Evolutionary conservation across 202 grass and related monocot species (phyloP).

Genomic region (Zizania palustris): DNA sequence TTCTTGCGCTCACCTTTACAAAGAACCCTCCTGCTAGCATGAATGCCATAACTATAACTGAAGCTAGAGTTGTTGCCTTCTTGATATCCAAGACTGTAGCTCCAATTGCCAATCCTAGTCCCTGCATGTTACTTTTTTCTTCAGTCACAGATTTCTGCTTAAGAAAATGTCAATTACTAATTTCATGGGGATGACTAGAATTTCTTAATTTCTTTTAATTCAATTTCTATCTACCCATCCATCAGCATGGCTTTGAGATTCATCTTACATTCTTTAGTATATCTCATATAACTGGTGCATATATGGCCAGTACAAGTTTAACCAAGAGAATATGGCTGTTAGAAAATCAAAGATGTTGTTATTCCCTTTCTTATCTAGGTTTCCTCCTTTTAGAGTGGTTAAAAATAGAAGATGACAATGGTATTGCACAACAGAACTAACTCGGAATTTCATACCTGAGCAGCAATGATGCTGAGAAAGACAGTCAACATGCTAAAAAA

Average conservation of each 20-base stretch:
- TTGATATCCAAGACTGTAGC: slow-evolving; percentile 87
- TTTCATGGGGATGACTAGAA: background rate
- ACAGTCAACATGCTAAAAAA: slow-evolving; percentile 81
- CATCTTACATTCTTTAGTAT: background rate
- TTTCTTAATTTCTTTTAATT: background rate
- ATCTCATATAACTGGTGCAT: slow-evolving; percentile 12
- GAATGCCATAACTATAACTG: slow-evolving; percentile 98
- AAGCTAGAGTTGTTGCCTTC: slow-evolving; percentile 98
- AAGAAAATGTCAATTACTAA: too few species aligned
- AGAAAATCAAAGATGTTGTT: background rate
- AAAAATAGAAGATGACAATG: slow-evolving; percentile 22
- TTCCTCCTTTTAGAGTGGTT: slow-evolving; percentile 8
- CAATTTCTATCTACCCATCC: background rate
- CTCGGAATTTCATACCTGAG: slow-evolving; percentile 70
- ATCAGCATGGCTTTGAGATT: slow-evolving; percentile 1
- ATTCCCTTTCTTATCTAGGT: background rate
- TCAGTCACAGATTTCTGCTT: slow-evolving; percentile 33
- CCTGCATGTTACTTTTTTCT: slow-evolving; percentile 50
- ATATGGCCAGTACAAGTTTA: slow-evolving; percentile 1
- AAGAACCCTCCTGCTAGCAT: slow-evolving; percentile 99
- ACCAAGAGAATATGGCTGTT: background rate
- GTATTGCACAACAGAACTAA: background rate
- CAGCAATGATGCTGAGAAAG: slow-evolving; percentile 93
- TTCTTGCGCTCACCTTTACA: slow-evolving; percentile 70
- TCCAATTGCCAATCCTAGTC: slow-evolving; percentile 87